Conservation (phyloP, 2,329 filamentous ascomycete genomes). For the Penicillium sp. region DNA sequence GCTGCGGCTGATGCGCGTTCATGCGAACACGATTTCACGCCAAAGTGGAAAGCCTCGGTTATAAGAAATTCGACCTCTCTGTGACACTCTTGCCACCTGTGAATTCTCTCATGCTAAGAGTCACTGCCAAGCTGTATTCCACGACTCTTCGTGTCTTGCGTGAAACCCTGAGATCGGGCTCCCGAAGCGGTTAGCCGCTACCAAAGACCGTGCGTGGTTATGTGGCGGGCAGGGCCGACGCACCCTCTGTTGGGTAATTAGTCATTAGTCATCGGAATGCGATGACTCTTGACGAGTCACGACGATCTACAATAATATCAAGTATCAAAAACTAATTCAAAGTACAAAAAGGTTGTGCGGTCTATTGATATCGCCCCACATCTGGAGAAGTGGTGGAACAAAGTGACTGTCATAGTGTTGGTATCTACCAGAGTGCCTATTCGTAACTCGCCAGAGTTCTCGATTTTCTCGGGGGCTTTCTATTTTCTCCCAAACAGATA, state of each 20-base stretch:
- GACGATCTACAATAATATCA: too few relatives aligned
- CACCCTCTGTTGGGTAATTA: not conserved
- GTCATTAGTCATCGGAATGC: not conserved
- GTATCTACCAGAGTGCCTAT: too few relatives aligned
- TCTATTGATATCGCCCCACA: too few relatives aligned
- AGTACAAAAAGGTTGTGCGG: too few relatives aligned
- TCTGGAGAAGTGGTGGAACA: too few relatives aligned
- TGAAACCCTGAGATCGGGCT: conserved; percentile 18
- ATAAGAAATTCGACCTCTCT: not conserved
- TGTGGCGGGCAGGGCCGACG: not conserved
- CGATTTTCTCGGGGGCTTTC: too few relatives aligned
- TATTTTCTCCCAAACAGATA: too few relatives aligned
- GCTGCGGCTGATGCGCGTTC: not conserved
- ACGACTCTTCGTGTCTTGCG: not conserved
- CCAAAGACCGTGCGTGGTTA: not conserved
- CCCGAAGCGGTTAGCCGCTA: conserved; percentile 11
- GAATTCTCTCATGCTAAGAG: not conserved
- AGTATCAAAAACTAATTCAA: too few relatives aligned
- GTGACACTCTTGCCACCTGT: not conserved
- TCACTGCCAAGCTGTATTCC: not conserved
- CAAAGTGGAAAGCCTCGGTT: not conserved
- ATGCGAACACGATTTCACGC: not conserved
- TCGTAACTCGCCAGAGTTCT: too few relatives aligned
- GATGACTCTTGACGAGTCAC: not conserved
- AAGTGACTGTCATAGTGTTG: too few relatives aligned